Evolutionary conservation across 352 stramenopile genomes (phyloP).

Genomic region (Pythium plurisporium): DNA sequence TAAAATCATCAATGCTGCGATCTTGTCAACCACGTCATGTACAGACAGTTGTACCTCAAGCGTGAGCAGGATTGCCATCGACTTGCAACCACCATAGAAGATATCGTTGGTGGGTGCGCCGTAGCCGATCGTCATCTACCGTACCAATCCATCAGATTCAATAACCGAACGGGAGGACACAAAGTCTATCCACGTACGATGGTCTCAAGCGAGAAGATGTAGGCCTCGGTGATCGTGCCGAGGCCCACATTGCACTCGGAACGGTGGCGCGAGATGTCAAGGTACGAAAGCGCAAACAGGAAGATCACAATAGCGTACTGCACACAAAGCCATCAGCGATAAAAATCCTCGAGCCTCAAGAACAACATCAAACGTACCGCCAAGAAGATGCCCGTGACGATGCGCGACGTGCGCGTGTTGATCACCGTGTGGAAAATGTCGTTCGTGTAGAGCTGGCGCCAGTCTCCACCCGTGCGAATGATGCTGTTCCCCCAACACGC

Average conservation of each 20-base stretch:
- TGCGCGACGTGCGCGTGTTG: conserved; percentile 79
- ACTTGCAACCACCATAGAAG: conserved; percentile 81
- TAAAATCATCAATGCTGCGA: too few relatives aligned
- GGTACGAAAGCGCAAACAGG: conserved; percentile 71
- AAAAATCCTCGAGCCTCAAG: not conserved
- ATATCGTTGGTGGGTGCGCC: conserved; percentile 84
- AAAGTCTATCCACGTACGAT: conserved; percentile 45
- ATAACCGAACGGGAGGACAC: too few relatives aligned
- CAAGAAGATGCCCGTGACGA: conserved; percentile 74
- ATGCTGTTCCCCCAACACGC: conserved; percentile 35
- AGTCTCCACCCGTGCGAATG: conserved; percentile 66
- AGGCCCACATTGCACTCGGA: conserved; percentile 73
- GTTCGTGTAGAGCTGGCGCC: conserved; percentile 80
- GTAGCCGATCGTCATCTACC: conserved; percentile 87
- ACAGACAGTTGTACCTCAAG: conserved; percentile 55
- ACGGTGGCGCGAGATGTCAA: conserved; percentile 58
- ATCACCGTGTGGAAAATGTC: conserved; percentile 86
- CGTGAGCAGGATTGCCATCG: conserved; percentile 72
- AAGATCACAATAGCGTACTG: conserved; percentile 83
- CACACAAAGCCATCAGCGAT: not conserved
- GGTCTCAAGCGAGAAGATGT: conserved; percentile 85
- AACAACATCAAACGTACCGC: conserved; percentile 32
- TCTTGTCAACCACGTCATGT: too few relatives aligned
- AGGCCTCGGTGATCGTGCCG: conserved; percentile 70
- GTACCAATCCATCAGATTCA: not conserved